Evolutionary conservation across 148 eudicot genomes (phyloP).

Genomic region (Amaranthus palmeri): DNA sequence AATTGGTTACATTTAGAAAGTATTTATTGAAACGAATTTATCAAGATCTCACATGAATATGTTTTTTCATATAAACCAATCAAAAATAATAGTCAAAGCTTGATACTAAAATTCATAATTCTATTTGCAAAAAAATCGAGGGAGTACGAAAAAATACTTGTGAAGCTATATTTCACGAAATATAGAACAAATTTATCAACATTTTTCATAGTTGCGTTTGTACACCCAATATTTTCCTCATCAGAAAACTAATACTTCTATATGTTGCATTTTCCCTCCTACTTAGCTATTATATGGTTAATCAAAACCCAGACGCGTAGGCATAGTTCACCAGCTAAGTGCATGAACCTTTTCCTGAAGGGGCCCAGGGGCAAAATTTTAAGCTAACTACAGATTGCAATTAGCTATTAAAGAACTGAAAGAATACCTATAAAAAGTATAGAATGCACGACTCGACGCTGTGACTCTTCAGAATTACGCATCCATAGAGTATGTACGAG

Average conservation of each 20-base stretch:
- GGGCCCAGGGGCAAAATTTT: slow-evolving; percentile 7
- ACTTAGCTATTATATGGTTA: too few species aligned
- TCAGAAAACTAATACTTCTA: background rate
- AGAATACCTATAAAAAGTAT: slow-evolving; percentile 20
- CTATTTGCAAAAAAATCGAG: background rate
- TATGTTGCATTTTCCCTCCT: slow-evolving; percentile 10
- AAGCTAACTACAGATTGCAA: slow-evolving; percentile 17
- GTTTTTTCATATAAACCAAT: too few species aligned
- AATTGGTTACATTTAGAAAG: too few species aligned
- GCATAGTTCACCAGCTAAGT: slow-evolving; percentile 4
- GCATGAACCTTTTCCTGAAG: background rate
- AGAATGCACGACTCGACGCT: background rate
- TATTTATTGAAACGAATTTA: too few species aligned
- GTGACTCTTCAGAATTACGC: background rate
- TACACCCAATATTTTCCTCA: slow-evolving; percentile 11
- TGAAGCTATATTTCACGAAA: background rate
- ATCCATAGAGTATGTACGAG: background rate
- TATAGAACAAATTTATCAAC: slow-evolving; percentile 1
- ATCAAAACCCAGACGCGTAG: background rate
- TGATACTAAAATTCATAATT: background rate
- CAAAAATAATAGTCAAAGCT: too few species aligned
- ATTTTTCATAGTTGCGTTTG: background rate
- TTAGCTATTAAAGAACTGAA: slow-evolving; percentile 15
- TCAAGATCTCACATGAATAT: too few species aligned
- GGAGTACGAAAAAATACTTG: too few species aligned